A percentile compares a stretch with the other conserved stretches of the same genome.
These are phyloP conservation scores for Cryptococcus sp. DNA, from an alignment of 1,284 basidiomycete genomes.

Conservation along the genomic window DNA sequence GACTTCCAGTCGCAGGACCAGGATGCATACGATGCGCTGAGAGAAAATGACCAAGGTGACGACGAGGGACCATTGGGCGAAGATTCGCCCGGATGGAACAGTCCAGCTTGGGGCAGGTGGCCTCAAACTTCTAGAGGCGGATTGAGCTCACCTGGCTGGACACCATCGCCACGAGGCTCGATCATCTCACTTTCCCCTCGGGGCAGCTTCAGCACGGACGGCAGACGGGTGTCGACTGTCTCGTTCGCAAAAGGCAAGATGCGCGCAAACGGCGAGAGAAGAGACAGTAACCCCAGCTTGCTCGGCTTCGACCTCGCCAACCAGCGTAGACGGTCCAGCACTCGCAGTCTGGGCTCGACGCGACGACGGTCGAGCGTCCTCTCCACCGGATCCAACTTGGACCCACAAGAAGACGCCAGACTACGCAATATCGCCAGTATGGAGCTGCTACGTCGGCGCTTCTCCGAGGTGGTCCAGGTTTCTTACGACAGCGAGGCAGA, in stretches of 20 bases:
- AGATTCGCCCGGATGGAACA: slow-evolving; percentile 1
- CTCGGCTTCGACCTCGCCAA: slow-evolving; percentile 32
- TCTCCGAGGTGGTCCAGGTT: slow-evolving; percentile 39
- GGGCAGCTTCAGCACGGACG: slow-evolving; percentile 15
- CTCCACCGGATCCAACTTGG: slow-evolving; percentile 26
- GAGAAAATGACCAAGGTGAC: slow-evolving; percentile 9
- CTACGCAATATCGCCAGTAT: slow-evolving; percentile 33
- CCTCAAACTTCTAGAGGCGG: slow-evolving; percentile 11
- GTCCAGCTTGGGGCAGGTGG: slow-evolving; percentile 29
- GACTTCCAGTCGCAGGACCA: slow-evolving; percentile 1
- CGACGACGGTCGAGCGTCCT: slow-evolving; percentile 29
- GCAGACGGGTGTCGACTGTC: background rate
- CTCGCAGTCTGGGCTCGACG: slow-evolving; percentile 7
- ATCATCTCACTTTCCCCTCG: slow-evolving; percentile 35
- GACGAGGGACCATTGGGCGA: background rate
- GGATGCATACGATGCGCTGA: slow-evolving; percentile 29
- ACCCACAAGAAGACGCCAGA: slow-evolving; percentile 30
- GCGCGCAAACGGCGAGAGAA: slow-evolving; percentile 10
- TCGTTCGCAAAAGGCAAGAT: background rate
- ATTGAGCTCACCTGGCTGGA: slow-evolving; percentile 18
- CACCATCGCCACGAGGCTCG: slow-evolving; percentile 20
- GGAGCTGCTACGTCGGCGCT: slow-evolving; percentile 27
- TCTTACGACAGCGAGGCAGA: slow-evolving; percentile 18
- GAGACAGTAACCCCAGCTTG: slow-evolving; percentile 29
- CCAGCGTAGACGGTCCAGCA: slow-evolving; percentile 24